Conservation (phyloP, 768 basidiomycete genomes). For the Erythrobasidium yunnanense region DNA sequence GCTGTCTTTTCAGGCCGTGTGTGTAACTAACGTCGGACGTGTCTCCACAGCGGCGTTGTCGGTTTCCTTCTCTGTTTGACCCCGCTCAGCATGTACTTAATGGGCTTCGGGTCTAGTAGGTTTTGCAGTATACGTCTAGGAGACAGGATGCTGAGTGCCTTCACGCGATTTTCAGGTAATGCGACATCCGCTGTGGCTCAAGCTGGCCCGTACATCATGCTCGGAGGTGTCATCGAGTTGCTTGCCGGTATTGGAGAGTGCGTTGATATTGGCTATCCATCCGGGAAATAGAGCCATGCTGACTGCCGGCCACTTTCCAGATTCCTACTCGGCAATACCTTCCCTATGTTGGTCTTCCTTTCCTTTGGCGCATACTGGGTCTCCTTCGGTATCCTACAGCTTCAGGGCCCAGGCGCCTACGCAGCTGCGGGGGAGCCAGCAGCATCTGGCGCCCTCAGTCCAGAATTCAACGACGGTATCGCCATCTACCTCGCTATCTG, state of each 20-base stretch:
- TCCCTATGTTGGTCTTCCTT: constrained; percentile 34
- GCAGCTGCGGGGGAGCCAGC: constrained; percentile 14
- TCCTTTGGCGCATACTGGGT: constrained; percentile 35
- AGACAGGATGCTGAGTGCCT: neutral
- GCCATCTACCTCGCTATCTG: constrained; percentile 25
- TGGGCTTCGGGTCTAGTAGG: constrained; percentile 31
- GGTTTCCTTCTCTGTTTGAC: constrained; percentile 34
- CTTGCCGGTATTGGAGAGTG: constrained; percentile 34
- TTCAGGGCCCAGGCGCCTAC: constrained; percentile 25
- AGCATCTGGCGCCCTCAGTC: neutral
- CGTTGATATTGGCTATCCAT: neutral
- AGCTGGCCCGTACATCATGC: constrained; percentile 29
- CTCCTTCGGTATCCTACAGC: constrained; percentile 29
- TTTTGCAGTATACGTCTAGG: neutral
- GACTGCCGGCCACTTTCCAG: neutral
- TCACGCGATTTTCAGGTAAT: neutral
- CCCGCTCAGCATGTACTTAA: constrained; percentile 33
- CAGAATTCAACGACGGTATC: constrained; percentile 34
- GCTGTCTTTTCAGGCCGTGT: neutral
- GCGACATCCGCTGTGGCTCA: neutral
- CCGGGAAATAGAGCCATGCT: too few relatives aligned
- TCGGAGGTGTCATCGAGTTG: constrained; percentile 29
- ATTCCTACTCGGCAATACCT: constrained; percentile 29
- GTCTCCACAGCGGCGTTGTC: constrained; percentile 31
- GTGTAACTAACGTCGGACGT: neutral